Evolutionary conservation across 768 basidiomycete genomes (phyloP).

Genomic region (Pisolithus marmoratus): DNA sequence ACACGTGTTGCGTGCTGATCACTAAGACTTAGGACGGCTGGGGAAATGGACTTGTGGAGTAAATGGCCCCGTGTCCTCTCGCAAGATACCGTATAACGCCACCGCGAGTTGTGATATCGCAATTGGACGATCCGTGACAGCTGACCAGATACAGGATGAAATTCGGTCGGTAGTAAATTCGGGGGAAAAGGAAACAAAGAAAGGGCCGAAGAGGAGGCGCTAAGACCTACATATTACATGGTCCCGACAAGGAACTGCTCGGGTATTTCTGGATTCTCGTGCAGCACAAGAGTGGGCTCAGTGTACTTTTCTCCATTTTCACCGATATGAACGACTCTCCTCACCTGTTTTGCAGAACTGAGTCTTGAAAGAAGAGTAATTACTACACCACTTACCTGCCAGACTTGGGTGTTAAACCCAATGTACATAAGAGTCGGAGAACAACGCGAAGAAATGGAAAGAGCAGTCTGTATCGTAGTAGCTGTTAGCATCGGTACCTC

Average conservation of each 20-base stretch:
- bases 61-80: too few relatives aligned
- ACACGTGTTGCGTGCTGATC: too few relatives aligned
- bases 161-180: too few relatives aligned
- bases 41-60: too few relatives aligned
- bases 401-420: constrained; percentile 64
- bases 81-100: too few relatives aligned
- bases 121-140: too few relatives aligned
- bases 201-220: too few relatives aligned
- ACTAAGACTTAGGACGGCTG: too few relatives aligned
- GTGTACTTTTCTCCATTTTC: constrained; percentile 35
- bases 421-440: constrained; percentile 50
- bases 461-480: constrained; percentile 30
- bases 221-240: too few relatives aligned
- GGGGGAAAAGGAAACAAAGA: too few relatives aligned
- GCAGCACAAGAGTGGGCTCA: constrained; percentile 39
- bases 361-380: background rate
- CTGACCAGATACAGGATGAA: too few relatives aligned
- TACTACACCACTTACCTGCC: constrained; percentile 44
- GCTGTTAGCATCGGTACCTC: constrained; percentile 10
- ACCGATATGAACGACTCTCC: constrained; percentile 31
- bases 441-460: constrained; percentile 45
- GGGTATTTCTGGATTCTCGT: constrained; percentile 62
- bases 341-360: constrained; percentile 35
- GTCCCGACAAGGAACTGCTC: constrained; percentile 58
- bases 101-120: too few relatives aligned